Evolutionary conservation across 768 basidiomycete genomes (phyloP).

Genomic region (Termitomyces sp.): DNA sequence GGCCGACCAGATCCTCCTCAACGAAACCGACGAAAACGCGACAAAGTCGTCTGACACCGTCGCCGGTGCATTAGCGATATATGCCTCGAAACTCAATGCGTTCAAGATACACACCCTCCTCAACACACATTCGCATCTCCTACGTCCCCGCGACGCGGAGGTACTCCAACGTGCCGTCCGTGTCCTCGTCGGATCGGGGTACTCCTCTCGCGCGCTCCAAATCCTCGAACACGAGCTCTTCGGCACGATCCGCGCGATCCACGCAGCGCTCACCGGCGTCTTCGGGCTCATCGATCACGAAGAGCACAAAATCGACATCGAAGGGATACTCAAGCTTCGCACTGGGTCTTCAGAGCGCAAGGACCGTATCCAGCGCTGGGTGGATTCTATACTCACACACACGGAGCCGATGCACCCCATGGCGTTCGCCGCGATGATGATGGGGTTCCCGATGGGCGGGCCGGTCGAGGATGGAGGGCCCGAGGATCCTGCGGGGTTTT

Average conservation of each 20-base stretch:
- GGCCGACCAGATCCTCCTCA: constrained; percentile 15
- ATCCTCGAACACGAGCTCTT: constrained; percentile 53
- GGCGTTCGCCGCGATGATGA: constrained; percentile 63
- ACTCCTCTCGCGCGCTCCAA: constrained; percentile 30
- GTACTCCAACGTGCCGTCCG: constrained; percentile 43
- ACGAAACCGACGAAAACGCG: constrained; percentile 36
- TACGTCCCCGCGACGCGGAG: constrained; percentile 56
- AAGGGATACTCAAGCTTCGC: constrained; percentile 42
- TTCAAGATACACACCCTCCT: constrained; percentile 39
- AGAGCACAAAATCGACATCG: constrained; percentile 35
- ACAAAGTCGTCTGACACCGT: constrained; percentile 49
- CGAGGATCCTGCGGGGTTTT: constrained; percentile 47
- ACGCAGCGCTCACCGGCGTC: constrained; percentile 35
- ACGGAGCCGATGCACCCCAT: constrained; percentile 41
- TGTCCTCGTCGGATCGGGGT: constrained; percentile 27
- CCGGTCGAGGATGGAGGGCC: constrained; percentile 33
- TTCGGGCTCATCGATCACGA: constrained; percentile 48
- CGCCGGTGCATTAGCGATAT: constrained; percentile 52
- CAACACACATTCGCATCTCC: constrained; percentile 43
- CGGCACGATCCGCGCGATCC: constrained; percentile 41
- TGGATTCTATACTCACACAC: constrained; percentile 42
- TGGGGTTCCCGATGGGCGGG: constrained; percentile 29
- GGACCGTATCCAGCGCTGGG: constrained; percentile 50
- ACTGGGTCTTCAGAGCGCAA: constrained; percentile 34
- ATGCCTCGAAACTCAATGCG: constrained; percentile 32